A percentile compares a stretch with the other conserved stretches of the same genome.
Conservation (phyloP, 2,329 filamentous ascomycete genomes). For the Penicillium sp. region DNA sequence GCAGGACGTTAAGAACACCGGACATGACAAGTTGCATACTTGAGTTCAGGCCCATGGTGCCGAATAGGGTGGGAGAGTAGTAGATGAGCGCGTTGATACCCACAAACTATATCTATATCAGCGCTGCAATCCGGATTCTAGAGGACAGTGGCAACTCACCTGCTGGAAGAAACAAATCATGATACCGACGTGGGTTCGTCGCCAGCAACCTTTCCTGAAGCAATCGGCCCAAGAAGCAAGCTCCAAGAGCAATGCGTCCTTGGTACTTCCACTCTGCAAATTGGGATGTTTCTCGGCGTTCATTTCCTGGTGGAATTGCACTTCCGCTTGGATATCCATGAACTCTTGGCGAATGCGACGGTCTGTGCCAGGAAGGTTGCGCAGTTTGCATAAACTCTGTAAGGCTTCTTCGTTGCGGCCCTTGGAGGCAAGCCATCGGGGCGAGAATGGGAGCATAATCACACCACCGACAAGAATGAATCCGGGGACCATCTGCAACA, state of each 20-base stretch:
- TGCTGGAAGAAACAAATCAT: slow-evolving; percentile 61
- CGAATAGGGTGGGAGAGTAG: slow-evolving; percentile 62
- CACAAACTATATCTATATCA: slow-evolving; percentile 37
- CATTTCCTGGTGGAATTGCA: slow-evolving; percentile 51
- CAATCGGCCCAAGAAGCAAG: slow-evolving; percentile 52
- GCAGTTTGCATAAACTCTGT: slow-evolving; percentile 49
- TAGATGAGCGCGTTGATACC: slow-evolving; percentile 60
- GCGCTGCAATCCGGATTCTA: neutral
- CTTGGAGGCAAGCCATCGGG: slow-evolving; percentile 54
- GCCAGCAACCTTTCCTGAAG: slow-evolving; percentile 52
- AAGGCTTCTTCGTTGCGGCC: slow-evolving; percentile 52
- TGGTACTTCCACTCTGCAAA: slow-evolving; percentile 33
- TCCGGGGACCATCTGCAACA: slow-evolving; percentile 48
- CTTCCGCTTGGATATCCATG: slow-evolving; percentile 54
- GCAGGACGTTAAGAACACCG: slow-evolving; percentile 54
- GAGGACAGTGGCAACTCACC: slow-evolving; percentile 18
- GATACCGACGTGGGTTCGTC: slow-evolving; percentile 53
- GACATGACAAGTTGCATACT: slow-evolving; percentile 54
- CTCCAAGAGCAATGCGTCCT: slow-evolving; percentile 48
- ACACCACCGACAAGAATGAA: slow-evolving; percentile 40
- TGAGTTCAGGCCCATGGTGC: slow-evolving; percentile 47
- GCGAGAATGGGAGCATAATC: slow-evolving; percentile 55
- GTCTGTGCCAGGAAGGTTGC: slow-evolving; percentile 51
- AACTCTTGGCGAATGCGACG: slow-evolving; percentile 53
- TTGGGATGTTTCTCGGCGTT: slow-evolving; percentile 42